A percentile compares a stretch with the other conserved stretches of the same genome.
phyloP scores from a whole-genome alignment of 441 rosid genomes.

The Adansonia grandidieri region DNA sequence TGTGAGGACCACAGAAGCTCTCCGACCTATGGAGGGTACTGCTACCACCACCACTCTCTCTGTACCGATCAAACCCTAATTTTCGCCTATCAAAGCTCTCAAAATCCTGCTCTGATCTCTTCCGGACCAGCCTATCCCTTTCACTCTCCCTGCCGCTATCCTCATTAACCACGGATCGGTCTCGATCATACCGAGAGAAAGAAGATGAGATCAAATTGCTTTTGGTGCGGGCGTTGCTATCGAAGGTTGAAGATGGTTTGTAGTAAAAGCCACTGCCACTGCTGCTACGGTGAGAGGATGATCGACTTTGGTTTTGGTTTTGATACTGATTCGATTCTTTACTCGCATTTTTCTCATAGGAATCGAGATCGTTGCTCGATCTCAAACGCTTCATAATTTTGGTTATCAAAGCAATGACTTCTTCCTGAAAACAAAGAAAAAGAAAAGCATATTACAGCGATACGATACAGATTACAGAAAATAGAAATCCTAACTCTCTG shows the following conservation, averaged over 20 bases:
- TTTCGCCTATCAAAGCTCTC: slow-evolving; percentile 67
- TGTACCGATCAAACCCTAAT: slow-evolving; percentile 50
- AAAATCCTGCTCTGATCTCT: slow-evolving; percentile 69
- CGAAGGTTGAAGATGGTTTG: slow-evolving; percentile 52
- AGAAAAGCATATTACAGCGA: neutral
- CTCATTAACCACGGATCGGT: slow-evolving; percentile 57
- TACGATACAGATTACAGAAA: slow-evolving; percentile 7
- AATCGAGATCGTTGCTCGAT: slow-evolving; percentile 86
- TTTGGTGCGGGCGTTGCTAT: slow-evolving; percentile 45
- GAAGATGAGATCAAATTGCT: slow-evolving; percentile 53
- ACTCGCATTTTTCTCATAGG: slow-evolving; percentile 49
- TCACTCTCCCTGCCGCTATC: slow-evolving; percentile 37
- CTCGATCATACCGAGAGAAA: slow-evolving; percentile 66
- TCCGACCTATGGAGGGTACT: slow-evolving; percentile 66
- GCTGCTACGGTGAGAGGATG: slow-evolving; percentile 52
- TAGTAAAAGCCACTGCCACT: slow-evolving; percentile 48
- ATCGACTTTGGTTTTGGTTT: slow-evolving; percentile 50
- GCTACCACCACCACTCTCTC: slow-evolving; percentile 47
- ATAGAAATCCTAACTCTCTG: slow-evolving; percentile 33
- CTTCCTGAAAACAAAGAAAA: neutral
- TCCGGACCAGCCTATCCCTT: slow-evolving; percentile 50
- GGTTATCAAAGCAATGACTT: neutral
- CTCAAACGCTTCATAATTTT: slow-evolving; percentile 76
- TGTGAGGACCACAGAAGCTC: slow-evolving; percentile 69
- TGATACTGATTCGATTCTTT: slow-evolving; percentile 52